Conservation (phyloP, 164 flowering plant genomes). For the Saururus chinensis region DNA sequence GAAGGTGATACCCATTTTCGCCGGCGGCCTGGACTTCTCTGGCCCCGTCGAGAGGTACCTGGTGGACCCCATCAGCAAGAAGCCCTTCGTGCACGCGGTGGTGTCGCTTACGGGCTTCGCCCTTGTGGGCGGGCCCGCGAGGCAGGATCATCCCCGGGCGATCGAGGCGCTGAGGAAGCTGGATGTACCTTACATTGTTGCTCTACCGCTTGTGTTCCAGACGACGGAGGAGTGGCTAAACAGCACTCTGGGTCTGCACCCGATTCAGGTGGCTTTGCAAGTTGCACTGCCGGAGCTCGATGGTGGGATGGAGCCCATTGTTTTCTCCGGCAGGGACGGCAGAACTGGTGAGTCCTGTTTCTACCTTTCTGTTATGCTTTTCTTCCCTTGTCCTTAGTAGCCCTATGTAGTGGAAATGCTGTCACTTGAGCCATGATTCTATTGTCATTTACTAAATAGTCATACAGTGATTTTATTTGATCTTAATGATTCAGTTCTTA, state of each 20-base stretch:
- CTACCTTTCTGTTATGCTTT: not conserved
- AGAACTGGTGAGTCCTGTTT: slow-evolving; percentile 56
- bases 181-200: slow-evolving; percentile 94
- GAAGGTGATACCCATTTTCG: slow-evolving; percentile 83
- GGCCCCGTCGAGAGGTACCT: slow-evolving; percentile 85
- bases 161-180: slow-evolving; percentile 88
- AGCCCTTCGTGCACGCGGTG: slow-evolving; percentile 67
- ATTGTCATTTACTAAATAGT: not conserved
- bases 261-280: slow-evolving; percentile 97
- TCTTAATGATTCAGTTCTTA: too few relatives aligned
- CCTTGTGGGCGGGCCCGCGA: slow-evolving; percentile 96
- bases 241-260: slow-evolving; percentile 92
- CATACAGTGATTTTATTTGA: not conserved
- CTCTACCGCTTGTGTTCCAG: slow-evolving; percentile 93
- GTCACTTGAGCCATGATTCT: not conserved
- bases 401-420: not conserved
- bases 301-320: slow-evolving; percentile 98
- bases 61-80: slow-evolving; percentile 69
- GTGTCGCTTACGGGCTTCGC: slow-evolving; percentile 93
- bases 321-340: slow-evolving; percentile 91
- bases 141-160: slow-evolving; percentile 97
- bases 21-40: slow-evolving; percentile 95
- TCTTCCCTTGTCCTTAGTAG: not conserved
- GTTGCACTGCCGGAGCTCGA: slow-evolving; percentile 99
- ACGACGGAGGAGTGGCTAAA: slow-evolving; percentile 98